Conservation (phyloP, 495 filamentous ascomycete species). For the Aspergillus taichungensis region DNA sequence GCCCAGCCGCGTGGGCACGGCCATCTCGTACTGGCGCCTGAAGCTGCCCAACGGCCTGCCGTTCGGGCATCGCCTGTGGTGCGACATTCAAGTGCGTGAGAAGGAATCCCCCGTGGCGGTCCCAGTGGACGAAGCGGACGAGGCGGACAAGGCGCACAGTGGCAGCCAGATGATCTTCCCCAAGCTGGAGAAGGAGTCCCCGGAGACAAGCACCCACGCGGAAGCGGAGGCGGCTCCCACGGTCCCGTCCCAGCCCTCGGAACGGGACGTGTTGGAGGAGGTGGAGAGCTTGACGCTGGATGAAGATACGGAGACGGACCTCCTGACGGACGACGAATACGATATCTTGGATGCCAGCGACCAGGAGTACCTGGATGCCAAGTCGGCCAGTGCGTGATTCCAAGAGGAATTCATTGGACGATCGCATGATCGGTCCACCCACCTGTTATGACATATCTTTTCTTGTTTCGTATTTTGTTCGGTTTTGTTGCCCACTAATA, state of each 20-base stretch:
- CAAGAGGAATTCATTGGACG: too few species aligned
- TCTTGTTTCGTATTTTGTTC: conserved; percentile 2
- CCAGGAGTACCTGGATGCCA: conserved; percentile 61
- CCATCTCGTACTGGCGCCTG: conserved; percentile 94
- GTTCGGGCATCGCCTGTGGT: conserved; percentile 94
- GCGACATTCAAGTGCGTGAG: conserved; percentile 66
- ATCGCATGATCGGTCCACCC: too few species aligned
- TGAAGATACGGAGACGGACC: conserved; percentile 51
- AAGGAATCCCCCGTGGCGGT: conserved; percentile 3
- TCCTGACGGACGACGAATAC: conserved; percentile 95
- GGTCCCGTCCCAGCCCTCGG: conserved; percentile 35
- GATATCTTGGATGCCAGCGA: conserved; percentile 94
- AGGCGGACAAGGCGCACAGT: background rate
- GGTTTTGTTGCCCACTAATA: background rate
- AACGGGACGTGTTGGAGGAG: conserved; percentile 52
- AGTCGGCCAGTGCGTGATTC: conserved; percentile 23
- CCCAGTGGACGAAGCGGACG: conserved; percentile 7
- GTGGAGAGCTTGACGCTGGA: conserved; percentile 58
- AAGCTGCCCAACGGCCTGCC: conserved; percentile 69
- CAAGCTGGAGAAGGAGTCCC: conserved; percentile 90
- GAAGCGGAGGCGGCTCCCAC: conserved; percentile 22
- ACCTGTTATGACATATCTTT: conserved; percentile 11
- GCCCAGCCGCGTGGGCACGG: conserved; percentile 59
- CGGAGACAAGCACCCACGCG: conserved; percentile 67
- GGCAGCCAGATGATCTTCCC: conserved; percentile 91